A percentile compares a stretch with the other conserved stretches of the same genome.
phyloP scores from a whole-genome alignment of 495 filamentous ascomycete genomes.

The Talaromyces proteolyticus region DNA sequence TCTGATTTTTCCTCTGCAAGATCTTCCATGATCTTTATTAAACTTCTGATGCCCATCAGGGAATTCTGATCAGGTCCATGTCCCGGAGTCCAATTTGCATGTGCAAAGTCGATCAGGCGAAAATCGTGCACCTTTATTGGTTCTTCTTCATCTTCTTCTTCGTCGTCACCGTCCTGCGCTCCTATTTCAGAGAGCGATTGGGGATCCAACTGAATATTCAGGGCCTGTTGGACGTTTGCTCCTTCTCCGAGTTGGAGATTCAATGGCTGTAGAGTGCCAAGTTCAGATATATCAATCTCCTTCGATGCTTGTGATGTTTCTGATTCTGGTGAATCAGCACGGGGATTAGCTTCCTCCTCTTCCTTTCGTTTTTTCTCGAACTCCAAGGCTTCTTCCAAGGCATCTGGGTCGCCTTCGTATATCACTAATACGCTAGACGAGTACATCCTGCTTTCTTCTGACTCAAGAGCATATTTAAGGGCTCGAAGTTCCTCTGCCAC shows the following conservation, averaged over 20 bases:
- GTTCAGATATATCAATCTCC: slow-evolving; percentile 21
- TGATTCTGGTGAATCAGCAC: slow-evolving; percentile 43
- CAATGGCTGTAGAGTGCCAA: slow-evolving; percentile 27
- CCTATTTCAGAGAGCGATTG: slow-evolving; percentile 23
- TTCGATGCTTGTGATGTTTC: slow-evolving; percentile 57
- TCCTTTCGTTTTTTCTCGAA: slow-evolving; percentile 44
- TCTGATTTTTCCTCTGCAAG: slow-evolving; percentile 33
- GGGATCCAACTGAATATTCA: slow-evolving; percentile 37
- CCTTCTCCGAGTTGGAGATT: slow-evolving; percentile 22
- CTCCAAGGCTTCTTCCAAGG: slow-evolving; percentile 59
- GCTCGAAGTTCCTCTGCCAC: slow-evolving; percentile 62
- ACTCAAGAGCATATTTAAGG: slow-evolving; percentile 60
- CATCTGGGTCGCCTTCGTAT: slow-evolving; percentile 80
- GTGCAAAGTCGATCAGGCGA: slow-evolving; percentile 95
- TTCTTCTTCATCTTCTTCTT: slow-evolving; percentile 61
- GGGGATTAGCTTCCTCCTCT: slow-evolving; percentile 21
- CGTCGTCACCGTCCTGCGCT: slow-evolving; percentile 46
- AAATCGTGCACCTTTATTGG: slow-evolving; percentile 70
- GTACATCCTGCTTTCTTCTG: slow-evolving; percentile 88
- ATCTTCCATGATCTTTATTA: slow-evolving; percentile 64
- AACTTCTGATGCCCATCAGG: slow-evolving; percentile 67
- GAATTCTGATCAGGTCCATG: slow-evolving; percentile 84
- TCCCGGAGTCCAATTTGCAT: slow-evolving; percentile 82
- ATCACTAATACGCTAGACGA: slow-evolving; percentile 84
- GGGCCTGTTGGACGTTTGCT: slow-evolving; percentile 16